Conservation (phyloP, 139 green algal genomes). For the Chlorella sp. region DNA sequence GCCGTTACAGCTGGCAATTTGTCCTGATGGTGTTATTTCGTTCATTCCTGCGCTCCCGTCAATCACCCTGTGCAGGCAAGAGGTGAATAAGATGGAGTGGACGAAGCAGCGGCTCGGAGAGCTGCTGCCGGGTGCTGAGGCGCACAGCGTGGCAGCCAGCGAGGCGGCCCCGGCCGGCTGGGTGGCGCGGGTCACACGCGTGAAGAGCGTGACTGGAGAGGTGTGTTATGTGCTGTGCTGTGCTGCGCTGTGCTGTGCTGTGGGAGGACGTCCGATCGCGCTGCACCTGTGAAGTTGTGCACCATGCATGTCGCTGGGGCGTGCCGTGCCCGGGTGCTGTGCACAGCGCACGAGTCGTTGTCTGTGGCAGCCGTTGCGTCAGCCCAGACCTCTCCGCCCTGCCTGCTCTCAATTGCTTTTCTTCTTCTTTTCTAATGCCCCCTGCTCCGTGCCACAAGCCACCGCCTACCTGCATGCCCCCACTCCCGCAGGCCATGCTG, state of each 20-base stretch:
- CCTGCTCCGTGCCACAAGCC: background rate
- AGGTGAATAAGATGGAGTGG: slow-evolving; percentile 71
- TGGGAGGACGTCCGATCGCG: no score
- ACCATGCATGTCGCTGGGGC: background rate
- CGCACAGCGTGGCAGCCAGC: no score
- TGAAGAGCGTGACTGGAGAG: slow-evolving; percentile 36
- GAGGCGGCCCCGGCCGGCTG: background rate
- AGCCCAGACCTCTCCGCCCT: background rate
- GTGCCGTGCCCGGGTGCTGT: no score
- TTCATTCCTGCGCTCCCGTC: background rate
- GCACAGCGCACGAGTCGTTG: no score
- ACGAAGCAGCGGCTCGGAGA: slow-evolving; percentile 60
- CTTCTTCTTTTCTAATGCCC: background rate
- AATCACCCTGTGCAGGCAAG: slow-evolving; percentile 53
- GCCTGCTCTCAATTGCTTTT: no score
- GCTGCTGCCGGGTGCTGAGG: slow-evolving; percentile 48
- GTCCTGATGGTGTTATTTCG: no score
- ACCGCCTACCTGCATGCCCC: background rate
- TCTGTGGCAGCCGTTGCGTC: background rate
- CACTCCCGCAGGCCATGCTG: slow-evolving; percentile 59
- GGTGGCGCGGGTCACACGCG: background rate
- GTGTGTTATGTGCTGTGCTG: background rate
- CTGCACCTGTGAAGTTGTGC: background rate
- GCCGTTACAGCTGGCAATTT: slow-evolving; percentile 50
- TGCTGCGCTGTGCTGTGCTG: background rate